Percentiles rank a stretch among this genome's conserved stretches.
These are phyloP conservation scores for Apiotrichum porosum DNA, from an alignment of 1,284 basidiomycete species.

Conservation along the genomic window DNA sequence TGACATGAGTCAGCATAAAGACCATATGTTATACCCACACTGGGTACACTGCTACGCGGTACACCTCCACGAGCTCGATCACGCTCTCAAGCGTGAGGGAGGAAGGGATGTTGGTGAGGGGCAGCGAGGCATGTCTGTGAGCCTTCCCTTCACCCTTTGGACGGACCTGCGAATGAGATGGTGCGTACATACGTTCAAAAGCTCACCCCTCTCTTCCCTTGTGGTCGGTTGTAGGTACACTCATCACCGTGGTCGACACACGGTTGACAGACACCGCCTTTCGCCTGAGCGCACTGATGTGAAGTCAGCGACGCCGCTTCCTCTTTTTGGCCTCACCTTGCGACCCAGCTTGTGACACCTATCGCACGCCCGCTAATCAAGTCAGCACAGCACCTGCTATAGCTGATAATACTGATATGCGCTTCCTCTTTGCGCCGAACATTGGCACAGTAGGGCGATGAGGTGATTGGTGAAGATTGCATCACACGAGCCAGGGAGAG, in stretches of 20 bases:
- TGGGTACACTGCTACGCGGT: conserved; percentile 12
- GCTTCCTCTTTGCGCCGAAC: background rate
- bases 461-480: background rate
- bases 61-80: conserved; percentile 3
- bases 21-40: conserved; percentile 6
- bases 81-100: background rate
- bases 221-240: conserved; percentile 17
- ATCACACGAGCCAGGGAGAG: background rate
- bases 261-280: conserved; percentile 5
- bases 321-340: conserved; percentile 5
- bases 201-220: conserved; percentile 14
- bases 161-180: too few relatives aligned
- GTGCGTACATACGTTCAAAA: too few relatives aligned
- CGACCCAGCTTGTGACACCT: conserved; percentile 13
- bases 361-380: conserved; percentile 8
- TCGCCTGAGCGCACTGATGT: conserved; percentile 3
- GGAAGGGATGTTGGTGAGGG: background rate
- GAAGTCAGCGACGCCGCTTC: conserved; percentile 5
- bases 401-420: conserved; percentile 1
- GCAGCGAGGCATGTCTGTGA: too few relatives aligned
- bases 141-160: too few relatives aligned
- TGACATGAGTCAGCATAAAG: background rate
- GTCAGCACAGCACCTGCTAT: background rate
- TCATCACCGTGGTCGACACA: conserved; percentile 13
- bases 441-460: background rate